Evolutionary conservation across 2,329 filamentous ascomycete genomes (phyloP), one percentile per base, ranked within the genome.

Genomic region (Plenodomus tracheiphilus): DNA sequence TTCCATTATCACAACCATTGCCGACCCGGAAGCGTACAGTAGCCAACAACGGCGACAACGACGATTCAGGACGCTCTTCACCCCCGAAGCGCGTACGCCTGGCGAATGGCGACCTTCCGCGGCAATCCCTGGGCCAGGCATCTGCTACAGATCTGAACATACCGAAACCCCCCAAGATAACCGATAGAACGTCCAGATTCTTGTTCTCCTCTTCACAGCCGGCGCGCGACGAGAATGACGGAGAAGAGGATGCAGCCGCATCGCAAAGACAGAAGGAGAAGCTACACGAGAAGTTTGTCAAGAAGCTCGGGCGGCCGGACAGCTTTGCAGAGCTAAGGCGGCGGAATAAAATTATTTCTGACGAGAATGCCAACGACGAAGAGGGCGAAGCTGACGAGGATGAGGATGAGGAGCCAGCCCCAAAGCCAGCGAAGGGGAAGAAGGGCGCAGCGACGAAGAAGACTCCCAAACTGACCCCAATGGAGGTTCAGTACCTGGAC

Each of bases 401-500:
- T 0, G 77, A 77, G 2, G 79, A 79, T 5, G 81, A 78, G 2
- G 81, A 82, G n/a, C 76, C 80, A 13, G 77, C 80, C 3, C 77
- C 80, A 9, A 76, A 79, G 39, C 68, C 75, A 10, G 64, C 77
- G 2, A 79, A 79, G 45, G 77, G 75, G 3, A 75, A 69, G 59
- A 84, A 80, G 59, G 77, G 74, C 18, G 57, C 74, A 67, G 49
- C 77, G 64, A 58, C 78, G 56, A 95, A 91, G 68, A 83, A 84
- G 53, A 82, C 73, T n/a, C 86, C 81, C 46, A 97, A 97, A 69
- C 81, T 99, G 51, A 99, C 94, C 0, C 94, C 94, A 0, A 88
- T 99, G 85, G 92, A 97, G 71, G 83, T 88, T 35, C 94, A 97
- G 65, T 88, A 96, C 49, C 80, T 99, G 5, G 92, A 96, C 16